Evolutionary conservation across 2,329 filamentous ascomycete species (phyloP), one percentile per base, ranked within the genome.

Genomic region (Aspergillus costaricaensis): DNA sequence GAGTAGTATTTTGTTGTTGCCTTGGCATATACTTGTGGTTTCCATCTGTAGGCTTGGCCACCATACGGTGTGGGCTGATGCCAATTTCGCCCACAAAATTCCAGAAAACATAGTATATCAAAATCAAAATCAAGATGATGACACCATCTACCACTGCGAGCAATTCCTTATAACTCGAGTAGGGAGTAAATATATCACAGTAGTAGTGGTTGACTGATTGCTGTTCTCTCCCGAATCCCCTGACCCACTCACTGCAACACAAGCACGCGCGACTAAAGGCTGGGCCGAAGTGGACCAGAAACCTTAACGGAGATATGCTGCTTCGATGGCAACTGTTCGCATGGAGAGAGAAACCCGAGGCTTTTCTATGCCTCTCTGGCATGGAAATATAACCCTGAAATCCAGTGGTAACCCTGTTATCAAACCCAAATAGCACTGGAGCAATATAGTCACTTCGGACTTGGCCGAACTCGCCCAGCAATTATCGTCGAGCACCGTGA

Each of bases 271-370:
- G 32, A 44, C 41, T 44, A 44, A 21, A 44, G 32, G 10, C 41
- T 44, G 41, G 41, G 41, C 41, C 41, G 41, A 44, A 21, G 41
- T 44, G 41, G 41, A 44, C 43, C 56, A 54, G 32, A 56, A 61
- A 61, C 56, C 59, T 61, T 61, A 58, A 61, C 23, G 19, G 19
- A 23, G 44, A 59, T 54, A 50, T 38, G 52, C 41, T 44, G 41
- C 10, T 44, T 44, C 41, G 41, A 44, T 44, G 17, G 19, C 10
- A 9, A 19, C 19, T 36, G 32, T 36, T 36, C 12, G 32, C 32
- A 36, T 36, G 32, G 32, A 36, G 32, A 44, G 19, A 44, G 19
- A 15, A 44, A 14, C 1, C 2, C 10, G 23, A 19, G 19, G 19
- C 41, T 2, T 9, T 23, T 21, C 17, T 9, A 44, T 14, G 41